Conservation (phyloP, 2,329 filamentous ascomycete genomes). For the Penicillium sp. region DNA sequence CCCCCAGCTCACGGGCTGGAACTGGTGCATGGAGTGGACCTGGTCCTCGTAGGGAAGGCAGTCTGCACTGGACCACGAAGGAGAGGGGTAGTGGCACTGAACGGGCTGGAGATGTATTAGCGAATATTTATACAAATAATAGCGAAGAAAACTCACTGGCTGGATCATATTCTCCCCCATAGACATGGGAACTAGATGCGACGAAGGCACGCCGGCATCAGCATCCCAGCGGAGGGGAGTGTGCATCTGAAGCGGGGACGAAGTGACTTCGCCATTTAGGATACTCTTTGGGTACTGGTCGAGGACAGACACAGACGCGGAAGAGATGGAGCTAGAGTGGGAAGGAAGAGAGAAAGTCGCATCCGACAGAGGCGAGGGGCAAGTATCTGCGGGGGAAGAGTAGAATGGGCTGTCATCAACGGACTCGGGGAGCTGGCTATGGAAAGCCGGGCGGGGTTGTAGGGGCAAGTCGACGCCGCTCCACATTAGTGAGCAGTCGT, state of each 20-base stretch:
- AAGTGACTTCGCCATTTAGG: constrained; percentile 26
- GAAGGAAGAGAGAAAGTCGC: constrained; percentile 27
- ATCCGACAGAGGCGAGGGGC: constrained; percentile 37
- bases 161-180: constrained; percentile 31
- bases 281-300: constrained; percentile 30
- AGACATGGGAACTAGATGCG: constrained; percentile 30
- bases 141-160: constrained; percentile 24
- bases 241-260: constrained; percentile 30
- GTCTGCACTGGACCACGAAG: constrained; percentile 19
- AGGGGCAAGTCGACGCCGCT: constrained; percentile 30
- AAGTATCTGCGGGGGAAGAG: constrained; percentile 36
- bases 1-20: constrained; percentile 16
- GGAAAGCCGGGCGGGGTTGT: constrained; percentile 23
- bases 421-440: constrained; percentile 30
- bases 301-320: constrained; percentile 28
- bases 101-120: constrained; percentile 7
- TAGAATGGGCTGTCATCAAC: constrained; percentile 37
- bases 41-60: constrained; percentile 21
- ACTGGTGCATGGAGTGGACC: constrained; percentile 17
- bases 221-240: constrained; percentile 30
- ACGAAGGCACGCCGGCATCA: constrained; percentile 22
- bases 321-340: constrained; percentile 27
- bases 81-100: constrained; percentile 22
- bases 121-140: constrained; percentile 33
- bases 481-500: constrained; percentile 30